Conservation (phyloP, 1,284 basidiomycete genomes). For the Pseudozyma tsukubaensis region DNA sequence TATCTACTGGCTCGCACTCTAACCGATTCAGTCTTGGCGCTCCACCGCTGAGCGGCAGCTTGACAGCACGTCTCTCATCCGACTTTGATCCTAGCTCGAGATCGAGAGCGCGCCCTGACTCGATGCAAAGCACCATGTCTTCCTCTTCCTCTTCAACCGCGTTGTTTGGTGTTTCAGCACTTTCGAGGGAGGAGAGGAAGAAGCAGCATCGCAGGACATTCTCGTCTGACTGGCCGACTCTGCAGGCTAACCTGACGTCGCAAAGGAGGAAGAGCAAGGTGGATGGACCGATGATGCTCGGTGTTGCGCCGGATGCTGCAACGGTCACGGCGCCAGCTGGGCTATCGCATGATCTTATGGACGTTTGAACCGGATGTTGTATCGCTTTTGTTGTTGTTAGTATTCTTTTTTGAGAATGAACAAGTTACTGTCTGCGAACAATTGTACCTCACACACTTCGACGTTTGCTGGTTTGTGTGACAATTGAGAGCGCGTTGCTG, state of each 20-base stretch:
- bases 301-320: constrained; percentile 1
- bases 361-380: neutral
- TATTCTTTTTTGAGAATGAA: neutral
- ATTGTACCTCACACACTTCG: neutral
- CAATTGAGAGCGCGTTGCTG: too few relatives aligned
- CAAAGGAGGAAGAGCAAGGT: constrained; percentile 33
- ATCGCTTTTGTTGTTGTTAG: neutral
- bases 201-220: constrained; percentile 56
- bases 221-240: constrained; percentile 46
- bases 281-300: constrained; percentile 4
- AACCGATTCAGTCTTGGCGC: constrained; percentile 34
- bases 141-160: constrained; percentile 27
- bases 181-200: constrained; percentile 42
- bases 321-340: neutral
- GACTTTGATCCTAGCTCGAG: constrained; percentile 5
- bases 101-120: constrained; percentile 27
- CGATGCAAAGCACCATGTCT: constrained; percentile 39
- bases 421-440: neutral
- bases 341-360: constrained; percentile 1
- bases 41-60: constrained; percentile 12
- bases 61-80: constrained; percentile 11
- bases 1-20: constrained; percentile 23
- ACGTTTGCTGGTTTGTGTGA: neutral
- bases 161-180: constrained; percentile 42
- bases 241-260: constrained; percentile 33